Conservation (phyloP, 2,329 filamentous ascomycete species). For the Fusarium citri region DNA sequence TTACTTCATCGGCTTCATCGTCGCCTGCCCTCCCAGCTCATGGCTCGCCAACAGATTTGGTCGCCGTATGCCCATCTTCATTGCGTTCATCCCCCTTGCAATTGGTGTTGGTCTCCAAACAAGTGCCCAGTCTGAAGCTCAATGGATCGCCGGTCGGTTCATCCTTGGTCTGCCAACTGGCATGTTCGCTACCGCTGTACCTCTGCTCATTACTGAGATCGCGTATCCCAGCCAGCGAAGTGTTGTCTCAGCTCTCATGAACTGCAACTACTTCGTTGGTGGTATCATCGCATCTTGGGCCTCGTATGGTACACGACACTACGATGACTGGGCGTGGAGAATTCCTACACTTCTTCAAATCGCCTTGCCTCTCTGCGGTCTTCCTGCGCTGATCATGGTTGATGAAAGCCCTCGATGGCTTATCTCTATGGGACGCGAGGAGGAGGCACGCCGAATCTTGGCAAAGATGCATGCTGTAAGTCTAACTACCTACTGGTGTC, state of each 20-base stretch:
- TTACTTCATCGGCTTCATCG: conserved; percentile 18
- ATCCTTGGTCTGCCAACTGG: conserved; percentile 10
- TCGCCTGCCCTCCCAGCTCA: conserved; percentile 6
- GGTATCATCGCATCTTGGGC: conserved; percentile 24
- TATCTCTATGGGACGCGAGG: neutral
- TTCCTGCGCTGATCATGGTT: conserved; percentile 10
- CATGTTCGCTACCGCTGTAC: conserved; percentile 18
- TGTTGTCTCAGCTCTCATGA: conserved; percentile 13
- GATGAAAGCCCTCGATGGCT: conserved; percentile 21
- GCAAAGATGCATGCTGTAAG: conserved; percentile 17
- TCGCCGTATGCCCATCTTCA: neutral
- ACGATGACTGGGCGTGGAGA: conserved; percentile 19
- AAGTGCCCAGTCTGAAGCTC: conserved; percentile 2
- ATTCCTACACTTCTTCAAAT: conserved; percentile 7
- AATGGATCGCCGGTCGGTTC: conserved; percentile 19
- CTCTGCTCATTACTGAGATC: conserved; percentile 16
- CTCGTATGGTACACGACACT: conserved; percentile 14
- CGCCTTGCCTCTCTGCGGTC: neutral
- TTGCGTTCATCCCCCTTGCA: conserved; percentile 6
- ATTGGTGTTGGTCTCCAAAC: conserved; percentile 8
- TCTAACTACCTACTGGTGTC: neutral
- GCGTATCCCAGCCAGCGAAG: conserved; percentile 12
- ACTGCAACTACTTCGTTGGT: conserved; percentile 17
- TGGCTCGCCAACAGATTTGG: conserved; percentile 24
- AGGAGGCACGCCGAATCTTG: neutral